Evolutionary conservation across 495 filamentous ascomycete genomes (phyloP), one percentile per base, ranked within the genome.

Genomic region (Neurospora sublineolata): DNA sequence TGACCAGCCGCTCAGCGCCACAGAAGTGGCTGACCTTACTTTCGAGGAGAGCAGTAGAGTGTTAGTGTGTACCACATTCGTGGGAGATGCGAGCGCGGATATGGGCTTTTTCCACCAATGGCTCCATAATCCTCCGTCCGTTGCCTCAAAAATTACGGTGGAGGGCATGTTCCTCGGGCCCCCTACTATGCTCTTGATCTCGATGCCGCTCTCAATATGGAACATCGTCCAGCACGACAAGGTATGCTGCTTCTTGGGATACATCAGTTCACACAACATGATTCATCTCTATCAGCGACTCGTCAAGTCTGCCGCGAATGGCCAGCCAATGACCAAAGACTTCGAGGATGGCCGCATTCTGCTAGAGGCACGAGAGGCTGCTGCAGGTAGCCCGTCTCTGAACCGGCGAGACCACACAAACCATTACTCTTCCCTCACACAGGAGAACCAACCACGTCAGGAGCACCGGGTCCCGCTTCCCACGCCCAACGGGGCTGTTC

Each of bases 81-180:
- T 86, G 37, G 85, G 85, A 44, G 85, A 88, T 71, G 84, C 86
- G 11, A 87, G 84, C 70, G 82, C 84, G 10, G 86, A 87, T 46
- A 87, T 88, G 85, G 80, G 82, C 36, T 87, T 82, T 44, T 87
- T 87, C 73, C 84, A 86, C 77, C 84, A 87, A 67, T 87, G 86
- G 86, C 80, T 88, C 12, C 82, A 84, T 44, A 84, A 83, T 70
- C 82, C 79, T 23, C 84, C 85, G 4, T 74, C 81, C 1, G 79
- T 82, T 11, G 82, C 82, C 27, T 83, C 84, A 7, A 85, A 85
- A 68, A 84, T 87, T 64, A 80, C 83, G 7, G 86, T 88, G 7
- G 86, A 88, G 76, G 86, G 85, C 73, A 87, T 87, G 82, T 88
- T 88, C 73, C 77, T 87, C 30, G 86, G 86, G 1, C 86, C 86